Base-by-base conservation (phyloP, 148 eudicot genomes). In the Dianthus caryophyllus region DNA sequence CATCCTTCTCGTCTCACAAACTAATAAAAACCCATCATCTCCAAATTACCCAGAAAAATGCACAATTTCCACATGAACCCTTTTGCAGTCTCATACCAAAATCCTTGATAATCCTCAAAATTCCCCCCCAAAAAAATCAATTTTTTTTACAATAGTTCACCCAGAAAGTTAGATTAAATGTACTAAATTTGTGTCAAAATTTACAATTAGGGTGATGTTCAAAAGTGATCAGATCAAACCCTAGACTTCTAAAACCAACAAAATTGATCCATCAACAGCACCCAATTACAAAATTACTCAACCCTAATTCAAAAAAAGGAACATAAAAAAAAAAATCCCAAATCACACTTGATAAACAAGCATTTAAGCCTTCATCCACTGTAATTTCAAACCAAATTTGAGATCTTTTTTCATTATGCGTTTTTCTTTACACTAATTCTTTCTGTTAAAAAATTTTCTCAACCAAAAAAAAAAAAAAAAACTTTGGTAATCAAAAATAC, bases 221-320 rank as follows among this genome's bases (percentile, higher is more conserved):
- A n/a, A 59, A 30, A 43, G 15, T 61, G 64, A 61, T 36, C 47
- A 36, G 64, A 61, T 61, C 64, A 61, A 61, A 61, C 64, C 64
- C 64, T 61, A 61, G 46, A 24, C 25, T 18, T 9, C 47, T 36
- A 61, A 36, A 1, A 8, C 15, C 46, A 18, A 20, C 27, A 17
- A 61, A 36, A 61, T 36, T 38, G 26, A 61, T 20, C 64, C 20
- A 38, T 29, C 30, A n/a, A 54, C 31, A 25, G 13, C 17, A 54
- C 59, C 59, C 59, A 24, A 7, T 22, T 1, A 25, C 31, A 54
- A 54, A 54, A 24, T 14, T 22, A 33, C 38, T 2, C 38, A 58
- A 58, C 41, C 62, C 36, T 25, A 55, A 26, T 9, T 2, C 6
- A 24, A 2, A 6, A 54, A 24, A 10, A 54, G 1, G 1, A 41